Base-by-base conservation (phyloP, 1,139 yeast genomes). In the Hyphopichia buzzinii region DNA sequence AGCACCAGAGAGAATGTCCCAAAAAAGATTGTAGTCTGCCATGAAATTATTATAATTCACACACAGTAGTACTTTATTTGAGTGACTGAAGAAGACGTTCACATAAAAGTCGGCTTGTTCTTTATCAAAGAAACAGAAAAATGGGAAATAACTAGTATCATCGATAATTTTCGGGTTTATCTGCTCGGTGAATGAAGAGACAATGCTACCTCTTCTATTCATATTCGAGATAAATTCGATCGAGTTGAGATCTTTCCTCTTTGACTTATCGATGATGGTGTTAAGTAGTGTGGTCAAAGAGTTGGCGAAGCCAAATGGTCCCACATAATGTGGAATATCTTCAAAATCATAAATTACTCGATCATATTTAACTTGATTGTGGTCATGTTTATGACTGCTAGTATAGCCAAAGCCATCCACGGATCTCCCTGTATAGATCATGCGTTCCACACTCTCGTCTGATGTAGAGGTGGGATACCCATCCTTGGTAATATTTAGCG, bases 41-140 rank as follows among this genome's bases (percentile, higher is more conserved):
- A 21, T 17, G 14, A 36, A 36, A 7, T 24, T 15, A 7, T 19
- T 4, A 11, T 25, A 17, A 14, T 15, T 12, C 10, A 36, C 16
- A 17, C 36, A 45, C 10, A 31, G 21, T 12, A 43, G 34, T 8
- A 43, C 35, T 1, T 4, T 4, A 7, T 35, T 24, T n/a, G 28
- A 26, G 14, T 14, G 29, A 7, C 25, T 17, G 33, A 32, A 36
- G 30, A 34, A 43, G n/a, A 30, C 31, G 2, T 33, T 36, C 6
- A 42, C 42, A 17, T 43, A 43, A 26, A 38, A 43, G 11, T 41
- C 46, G 2, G 47, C 38, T 26, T 43, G 46, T 14, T 33, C 25
- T 17, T 28, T 33, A 3, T 39, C 13, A 13, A 36, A 29, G 10
- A 17, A 28, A 11, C 36, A 31, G 3, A 29, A 16, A 22, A 24